Evolutionary conservation across 2,329 filamentous ascomycete species (phyloP).

Genomic region (Hypoxylon sp.): DNA sequence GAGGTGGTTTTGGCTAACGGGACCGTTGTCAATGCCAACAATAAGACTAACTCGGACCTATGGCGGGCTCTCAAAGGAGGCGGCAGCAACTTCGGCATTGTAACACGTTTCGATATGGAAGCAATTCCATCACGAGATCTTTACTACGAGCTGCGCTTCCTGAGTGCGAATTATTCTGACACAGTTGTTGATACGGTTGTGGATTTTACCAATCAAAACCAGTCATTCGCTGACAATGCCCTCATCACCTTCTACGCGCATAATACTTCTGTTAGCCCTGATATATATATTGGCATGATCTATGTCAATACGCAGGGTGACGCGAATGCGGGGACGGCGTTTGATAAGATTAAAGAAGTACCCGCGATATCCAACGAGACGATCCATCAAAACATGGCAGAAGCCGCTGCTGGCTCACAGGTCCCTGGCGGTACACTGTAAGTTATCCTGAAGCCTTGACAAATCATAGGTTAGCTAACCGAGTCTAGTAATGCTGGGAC

Average conservation of each 20-base stretch:
- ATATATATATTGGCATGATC: constrained; percentile 35
- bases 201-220: constrained; percentile 43
- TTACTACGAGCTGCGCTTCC: constrained; percentile 43
- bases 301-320: constrained; percentile 47
- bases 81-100: constrained; percentile 63
- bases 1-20: constrained; percentile 63
- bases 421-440: constrained; percentile 37
- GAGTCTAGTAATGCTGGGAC: constrained; percentile 32
- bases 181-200: constrained; percentile 46
- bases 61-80: constrained; percentile 65
- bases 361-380: constrained; percentile 41
- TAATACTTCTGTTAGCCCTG: constrained; percentile 24
- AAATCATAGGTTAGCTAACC: constrained; percentile 15
- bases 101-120: constrained; percentile 57
- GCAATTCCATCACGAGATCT: constrained; percentile 49
- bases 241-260: constrained; percentile 45
- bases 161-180: constrained; percentile 40
- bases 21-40: constrained; percentile 60
- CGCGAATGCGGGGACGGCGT: constrained; percentile 39
- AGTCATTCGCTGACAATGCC: constrained; percentile 46
- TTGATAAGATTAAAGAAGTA: constrained; percentile 37
- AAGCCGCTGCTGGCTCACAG: constrained; percentile 43
- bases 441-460: constrained; percentile 3
- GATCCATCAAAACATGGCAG: constrained; percentile 39
- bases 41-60: constrained; percentile 58